Base-by-base conservation (phyloP, 73 alveolate genomes). In the Breviolum minutum region DNA sequence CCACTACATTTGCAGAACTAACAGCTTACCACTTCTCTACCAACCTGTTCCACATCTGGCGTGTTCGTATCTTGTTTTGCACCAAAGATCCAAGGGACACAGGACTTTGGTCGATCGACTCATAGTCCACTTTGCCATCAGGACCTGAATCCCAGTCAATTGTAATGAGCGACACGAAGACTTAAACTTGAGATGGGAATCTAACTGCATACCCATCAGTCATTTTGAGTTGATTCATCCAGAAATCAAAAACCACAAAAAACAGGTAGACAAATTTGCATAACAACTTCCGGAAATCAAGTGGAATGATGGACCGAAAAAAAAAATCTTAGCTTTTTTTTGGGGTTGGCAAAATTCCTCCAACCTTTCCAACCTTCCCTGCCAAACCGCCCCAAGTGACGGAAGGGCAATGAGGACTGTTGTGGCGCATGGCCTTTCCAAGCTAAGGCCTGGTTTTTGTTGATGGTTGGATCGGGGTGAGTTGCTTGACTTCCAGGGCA, bases 41-140 rank as follows among this genome's bases (percentile, higher is more conserved):
- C 54, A 40, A 40, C 54, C 54, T 40, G 54, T 71, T 71, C 81
- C 81, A 17, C 29, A n/a, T 20, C 81, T 40, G 54, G 3, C 54
- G 54, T 40, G 81, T 17, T 11, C 40, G 26, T 71, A 30, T 20
- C 32, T 71, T 5, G 2, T 30, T 66, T 66, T 20, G 76, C n/a
- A 66, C 76, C 76, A 66, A 4, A 66, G 22, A 66, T 66, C 76
- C 76, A 60, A 63, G 94, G 32, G 26, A 62, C 92, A 93, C 91
- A 16, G 98, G 98, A 54, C 98, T 93, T 60, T 76, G 89, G 86
- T 93, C 98, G 81, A 93, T 93, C 66, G 92, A 76, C 69, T 74
- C 91, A 54, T 93, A 93, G 98, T 76, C 88, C 77, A 93, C 90
- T 27, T 54, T 66, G 82, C 98, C 98, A 61, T 93, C 98, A 11